Percentiles rank a stretch among this genome's conserved stretches.
These are phyloP conservation scores for Leucocoprinus birnbaumii DNA, from an alignment of 768 basidiomycete genomes.

Conservation along the genomic window DNA sequence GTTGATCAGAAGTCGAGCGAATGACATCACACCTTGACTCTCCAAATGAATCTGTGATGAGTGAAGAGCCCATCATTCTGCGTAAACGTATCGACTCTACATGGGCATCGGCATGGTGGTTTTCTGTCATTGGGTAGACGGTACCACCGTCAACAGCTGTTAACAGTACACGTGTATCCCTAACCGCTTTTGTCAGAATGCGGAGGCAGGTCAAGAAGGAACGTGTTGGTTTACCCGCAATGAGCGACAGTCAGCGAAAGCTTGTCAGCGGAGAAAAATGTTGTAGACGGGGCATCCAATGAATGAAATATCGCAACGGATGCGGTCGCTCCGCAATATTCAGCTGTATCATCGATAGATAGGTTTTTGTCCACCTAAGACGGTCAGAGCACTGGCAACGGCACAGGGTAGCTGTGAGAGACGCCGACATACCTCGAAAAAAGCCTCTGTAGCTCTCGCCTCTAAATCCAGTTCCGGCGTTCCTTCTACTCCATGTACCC, in stretches of 20 bases:
- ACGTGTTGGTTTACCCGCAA: conserved; percentile 62
- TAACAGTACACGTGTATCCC: conserved; percentile 87
- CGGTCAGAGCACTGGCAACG: conserved; percentile 4
- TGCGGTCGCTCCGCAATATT: conserved; percentile 85
- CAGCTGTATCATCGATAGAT: conserved; percentile 64
- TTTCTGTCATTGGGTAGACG: conserved; percentile 88
- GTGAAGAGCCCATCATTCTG: conserved; percentile 84
- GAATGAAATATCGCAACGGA: conserved; percentile 91
- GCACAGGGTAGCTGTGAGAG: not conserved
- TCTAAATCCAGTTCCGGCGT: conserved; percentile 64
- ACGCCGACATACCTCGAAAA: conserved; percentile 65
- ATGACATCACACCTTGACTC: conserved; percentile 62
- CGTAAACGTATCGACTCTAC: conserved; percentile 83
- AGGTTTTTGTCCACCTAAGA: conserved; percentile 72
- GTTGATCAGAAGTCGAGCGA: not conserved
- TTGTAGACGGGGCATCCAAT: conserved; percentile 72
- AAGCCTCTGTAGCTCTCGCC: conserved; percentile 82
- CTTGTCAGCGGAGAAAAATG: conserved; percentile 79
- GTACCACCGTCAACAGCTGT: conserved; percentile 71
- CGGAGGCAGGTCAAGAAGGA: not conserved
- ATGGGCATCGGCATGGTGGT: conserved; percentile 91
- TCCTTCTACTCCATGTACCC: conserved; percentile 41
- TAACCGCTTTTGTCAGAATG: conserved; percentile 26
- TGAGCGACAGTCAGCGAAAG: conserved; percentile 88
- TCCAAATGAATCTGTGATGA: conserved; percentile 93